phyloP scores from a whole-genome alignment of 805 yeast species.

The Grigorovia jiainica region DNA sequence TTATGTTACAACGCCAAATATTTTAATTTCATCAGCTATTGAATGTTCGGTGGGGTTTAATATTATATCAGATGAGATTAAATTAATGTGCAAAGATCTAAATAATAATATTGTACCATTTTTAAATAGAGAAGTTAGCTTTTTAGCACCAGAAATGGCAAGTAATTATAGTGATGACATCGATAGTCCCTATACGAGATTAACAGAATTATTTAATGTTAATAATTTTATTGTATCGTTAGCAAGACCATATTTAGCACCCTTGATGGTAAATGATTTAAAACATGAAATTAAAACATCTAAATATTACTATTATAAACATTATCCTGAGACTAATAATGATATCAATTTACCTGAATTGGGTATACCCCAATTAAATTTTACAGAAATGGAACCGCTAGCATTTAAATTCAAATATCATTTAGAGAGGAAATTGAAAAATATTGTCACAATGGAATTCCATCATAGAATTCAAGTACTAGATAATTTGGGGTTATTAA shows the following conservation, averaged over 20 bases:
- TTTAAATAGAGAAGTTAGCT: constrained; percentile 31
- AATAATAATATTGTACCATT: constrained; percentile 53
- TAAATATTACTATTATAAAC: constrained; percentile 30
- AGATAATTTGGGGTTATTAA: constrained; percentile 67
- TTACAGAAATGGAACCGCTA: constrained; percentile 29
- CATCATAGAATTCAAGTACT: constrained; percentile 76
- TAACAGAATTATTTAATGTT: constrained; percentile 89
- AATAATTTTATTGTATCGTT: constrained; percentile 86
- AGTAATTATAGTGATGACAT: constrained; percentile 29
- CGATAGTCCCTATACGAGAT: constrained; percentile 71
- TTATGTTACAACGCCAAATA: constrained; percentile 89
- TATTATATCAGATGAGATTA: constrained; percentile 46
- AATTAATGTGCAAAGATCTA: constrained; percentile 50
- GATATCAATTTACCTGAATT: constrained; percentile 14
- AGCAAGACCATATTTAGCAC: constrained; percentile 91
- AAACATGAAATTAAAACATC: constrained; percentile 50
- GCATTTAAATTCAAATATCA: constrained; percentile 29
- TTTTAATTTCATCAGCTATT: constrained; percentile 82
- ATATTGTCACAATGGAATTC: constrained; percentile 62
- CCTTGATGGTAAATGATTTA: constrained; percentile 73
- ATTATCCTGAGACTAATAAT: constrained; percentile 29
- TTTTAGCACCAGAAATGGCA: constrained; percentile 38
- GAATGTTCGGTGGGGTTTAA: constrained; percentile 76
- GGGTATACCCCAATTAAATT: constrained; percentile 23
- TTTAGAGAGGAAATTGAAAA: constrained; percentile 36